Conservation (phyloP, 192 early-diverging fungal genomes). For the Lobulomyces angularis region DNA sequence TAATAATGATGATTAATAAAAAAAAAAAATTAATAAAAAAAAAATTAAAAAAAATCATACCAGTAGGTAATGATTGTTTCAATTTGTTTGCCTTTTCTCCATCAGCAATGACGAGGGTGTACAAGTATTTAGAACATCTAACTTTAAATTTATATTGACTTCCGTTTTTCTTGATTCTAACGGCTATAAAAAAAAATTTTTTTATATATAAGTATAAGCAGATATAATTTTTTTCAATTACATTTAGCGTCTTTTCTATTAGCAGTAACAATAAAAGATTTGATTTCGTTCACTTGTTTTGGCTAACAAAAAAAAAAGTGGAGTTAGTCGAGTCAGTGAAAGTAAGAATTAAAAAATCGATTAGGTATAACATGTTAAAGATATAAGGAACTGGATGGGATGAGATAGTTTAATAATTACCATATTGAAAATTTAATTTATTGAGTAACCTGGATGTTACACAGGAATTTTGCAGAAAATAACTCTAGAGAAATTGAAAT, state of each 20-base stretch:
- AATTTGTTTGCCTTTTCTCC: slow-evolving; percentile 91
- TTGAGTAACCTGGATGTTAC: no score
- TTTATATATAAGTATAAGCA: neutral
- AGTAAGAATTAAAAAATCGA: no score
- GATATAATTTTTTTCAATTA: slow-evolving; percentile 15
- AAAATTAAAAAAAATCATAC: no score
- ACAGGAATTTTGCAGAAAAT: no score
- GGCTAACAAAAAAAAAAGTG: slow-evolving; percentile 55
- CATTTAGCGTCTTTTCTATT: slow-evolving; percentile 90
- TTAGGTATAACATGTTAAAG: no score
- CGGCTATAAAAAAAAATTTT: slow-evolving; percentile 35
- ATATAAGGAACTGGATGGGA: no score
- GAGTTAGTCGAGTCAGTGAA: no score
- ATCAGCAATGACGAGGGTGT: slow-evolving; percentile 93
- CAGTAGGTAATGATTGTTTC: slow-evolving; percentile 86
- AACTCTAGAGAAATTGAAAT: no score
- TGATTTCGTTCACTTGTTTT: slow-evolving; percentile 95
- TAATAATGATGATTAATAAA: no score
- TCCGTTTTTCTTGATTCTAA: slow-evolving; percentile 93
- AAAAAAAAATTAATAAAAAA: no score
- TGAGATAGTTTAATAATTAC: no score
- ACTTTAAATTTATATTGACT: slow-evolving; percentile 96
- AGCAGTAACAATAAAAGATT: slow-evolving; percentile 92
- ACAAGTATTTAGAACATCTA: slow-evolving; percentile 94
- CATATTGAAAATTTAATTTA: no score